phyloP scores from a whole-genome alignment of 2,329 filamentous ascomycete genomes.

The Allantophomopsis lycopodina region DNA sequence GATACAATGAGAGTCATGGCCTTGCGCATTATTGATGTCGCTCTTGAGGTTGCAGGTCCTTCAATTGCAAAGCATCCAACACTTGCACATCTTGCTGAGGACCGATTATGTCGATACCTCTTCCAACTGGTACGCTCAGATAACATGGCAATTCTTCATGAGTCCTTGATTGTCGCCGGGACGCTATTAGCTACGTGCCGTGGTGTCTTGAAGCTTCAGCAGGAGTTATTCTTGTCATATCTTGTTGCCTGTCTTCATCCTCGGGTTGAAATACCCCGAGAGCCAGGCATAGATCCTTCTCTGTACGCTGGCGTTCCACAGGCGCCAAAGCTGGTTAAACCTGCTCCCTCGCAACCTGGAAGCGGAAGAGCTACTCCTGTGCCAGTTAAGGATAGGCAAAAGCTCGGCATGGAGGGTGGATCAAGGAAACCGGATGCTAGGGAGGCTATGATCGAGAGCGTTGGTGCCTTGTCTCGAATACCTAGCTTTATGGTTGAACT shows the following conservation, averaged over 20 bases:
- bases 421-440: slow-evolving; percentile 85
- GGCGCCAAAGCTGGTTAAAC: slow-evolving; percentile 75
- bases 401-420: slow-evolving; percentile 83
- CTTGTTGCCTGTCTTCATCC: slow-evolving; percentile 88
- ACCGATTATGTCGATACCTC: slow-evolving; percentile 83
- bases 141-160: slow-evolving; percentile 88
- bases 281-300: slow-evolving; percentile 78
- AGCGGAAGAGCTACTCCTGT: slow-evolving; percentile 86
- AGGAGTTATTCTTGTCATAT: slow-evolving; percentile 92
- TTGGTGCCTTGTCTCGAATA: slow-evolving; percentile 83
- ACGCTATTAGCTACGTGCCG: slow-evolving; percentile 86
- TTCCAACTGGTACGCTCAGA: slow-evolving; percentile 95
- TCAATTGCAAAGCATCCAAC: slow-evolving; percentile 89
- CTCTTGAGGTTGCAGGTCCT: slow-evolving; percentile 87
- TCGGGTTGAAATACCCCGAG: slow-evolving; percentile 82
- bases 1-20: slow-evolving; percentile 97
- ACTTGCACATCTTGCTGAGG: slow-evolving; percentile 75
- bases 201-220: slow-evolving; percentile 82
- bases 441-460: slow-evolving; percentile 96
- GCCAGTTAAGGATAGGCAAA: slow-evolving; percentile 81
- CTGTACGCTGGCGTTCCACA: slow-evolving; percentile 91
- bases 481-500: slow-evolving; percentile 90
- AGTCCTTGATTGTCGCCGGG: slow-evolving; percentile 81
- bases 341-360: slow-evolving; percentile 52
- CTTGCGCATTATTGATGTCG: slow-evolving; percentile 90